Evolutionary conservation across 768 basidiomycete species (phyloP).

Genomic region (Gymnopilus dilepis): DNA sequence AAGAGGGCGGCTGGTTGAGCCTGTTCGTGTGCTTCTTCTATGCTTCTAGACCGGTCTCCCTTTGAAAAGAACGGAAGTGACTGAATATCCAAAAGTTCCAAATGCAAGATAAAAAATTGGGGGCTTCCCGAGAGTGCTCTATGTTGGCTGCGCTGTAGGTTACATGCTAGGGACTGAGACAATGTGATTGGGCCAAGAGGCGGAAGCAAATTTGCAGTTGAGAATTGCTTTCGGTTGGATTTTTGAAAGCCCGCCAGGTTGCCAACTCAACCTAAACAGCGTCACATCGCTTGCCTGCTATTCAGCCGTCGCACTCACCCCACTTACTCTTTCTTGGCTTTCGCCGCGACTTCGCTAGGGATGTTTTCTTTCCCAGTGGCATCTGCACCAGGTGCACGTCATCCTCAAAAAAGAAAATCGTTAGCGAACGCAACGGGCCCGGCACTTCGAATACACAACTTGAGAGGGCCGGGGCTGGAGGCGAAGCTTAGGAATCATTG

Average conservation of each 20-base stretch:
- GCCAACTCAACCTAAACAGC: conserved; percentile 5
- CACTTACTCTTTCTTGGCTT: not conserved
- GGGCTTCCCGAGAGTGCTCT: not conserved
- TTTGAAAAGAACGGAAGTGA: no score
- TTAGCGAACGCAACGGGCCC: no score
- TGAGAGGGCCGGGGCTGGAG: not conserved
- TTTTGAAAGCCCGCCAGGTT: conserved; percentile 1
- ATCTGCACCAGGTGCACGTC: not conserved
- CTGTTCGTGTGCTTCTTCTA: no score
- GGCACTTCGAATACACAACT: no score
- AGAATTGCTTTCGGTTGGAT: not conserved
- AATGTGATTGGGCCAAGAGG: not conserved
- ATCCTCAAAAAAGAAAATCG: no score
- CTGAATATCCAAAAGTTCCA: not conserved
- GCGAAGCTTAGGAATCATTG: no score
- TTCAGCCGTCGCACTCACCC: conserved; percentile 1
- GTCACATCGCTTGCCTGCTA: not conserved
- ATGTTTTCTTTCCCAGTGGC: not conserved
- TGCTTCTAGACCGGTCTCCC: no score
- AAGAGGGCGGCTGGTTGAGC: no score
- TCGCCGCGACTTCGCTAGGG: not conserved
- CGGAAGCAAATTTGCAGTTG: conserved; percentile 1
- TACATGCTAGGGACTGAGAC: not conserved
- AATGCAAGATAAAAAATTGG: not conserved
- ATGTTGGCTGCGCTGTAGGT: not conserved